Evolutionary conservation across 2,329 filamentous ascomycete species (phyloP).

Genomic region (Podosphaera xanthii): DNA sequence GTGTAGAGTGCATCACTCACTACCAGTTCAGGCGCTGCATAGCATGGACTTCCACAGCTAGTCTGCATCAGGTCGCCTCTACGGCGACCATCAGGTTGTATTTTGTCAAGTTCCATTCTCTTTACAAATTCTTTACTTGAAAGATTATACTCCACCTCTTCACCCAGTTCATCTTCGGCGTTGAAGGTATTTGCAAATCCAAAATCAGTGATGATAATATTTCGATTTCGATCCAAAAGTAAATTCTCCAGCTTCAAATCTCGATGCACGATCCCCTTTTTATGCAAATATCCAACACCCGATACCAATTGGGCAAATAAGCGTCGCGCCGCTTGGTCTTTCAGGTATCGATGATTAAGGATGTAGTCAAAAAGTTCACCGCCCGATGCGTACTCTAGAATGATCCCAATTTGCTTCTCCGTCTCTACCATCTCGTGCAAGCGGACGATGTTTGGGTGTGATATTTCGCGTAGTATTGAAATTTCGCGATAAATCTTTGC

Average conservation of each 20-base stretch:
- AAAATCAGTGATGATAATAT: constrained; percentile 99
- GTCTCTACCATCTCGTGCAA: constrained; percentile 98
- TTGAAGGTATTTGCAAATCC: constrained; percentile 98
- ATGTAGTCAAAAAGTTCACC: constrained; percentile 98
- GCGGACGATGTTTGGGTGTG: constrained; percentile 90
- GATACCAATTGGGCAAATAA: constrained; percentile 91
- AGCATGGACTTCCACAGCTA: constrained; percentile 93
- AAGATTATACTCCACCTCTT: constrained; percentile 76
- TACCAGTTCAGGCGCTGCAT: constrained; percentile 87
- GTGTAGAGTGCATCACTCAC: constrained; percentile 96
- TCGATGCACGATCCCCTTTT: constrained; percentile 93
- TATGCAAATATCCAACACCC: constrained; percentile 90
- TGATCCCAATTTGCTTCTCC: constrained; percentile 90
- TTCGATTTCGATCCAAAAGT: constrained; percentile 81
- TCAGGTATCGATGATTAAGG: constrained; percentile 84
- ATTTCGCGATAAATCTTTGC: constrained; percentile 98
- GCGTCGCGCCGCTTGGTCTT: constrained; percentile 73
- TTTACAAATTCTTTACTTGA: constrained; percentile 76
- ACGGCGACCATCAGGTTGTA: constrained; percentile 50
- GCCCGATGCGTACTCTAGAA: constrained; percentile 92
- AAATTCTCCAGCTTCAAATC: constrained; percentile 94
- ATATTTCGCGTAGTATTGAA: constrained; percentile 63
- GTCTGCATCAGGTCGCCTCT: constrained; percentile 97
- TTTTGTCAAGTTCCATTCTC: constrained; percentile 59
- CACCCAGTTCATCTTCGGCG: constrained; percentile 61